Conservation (phyloP, 1,284 basidiomycete genomes). For the Phylloporus sp. region DNA sequence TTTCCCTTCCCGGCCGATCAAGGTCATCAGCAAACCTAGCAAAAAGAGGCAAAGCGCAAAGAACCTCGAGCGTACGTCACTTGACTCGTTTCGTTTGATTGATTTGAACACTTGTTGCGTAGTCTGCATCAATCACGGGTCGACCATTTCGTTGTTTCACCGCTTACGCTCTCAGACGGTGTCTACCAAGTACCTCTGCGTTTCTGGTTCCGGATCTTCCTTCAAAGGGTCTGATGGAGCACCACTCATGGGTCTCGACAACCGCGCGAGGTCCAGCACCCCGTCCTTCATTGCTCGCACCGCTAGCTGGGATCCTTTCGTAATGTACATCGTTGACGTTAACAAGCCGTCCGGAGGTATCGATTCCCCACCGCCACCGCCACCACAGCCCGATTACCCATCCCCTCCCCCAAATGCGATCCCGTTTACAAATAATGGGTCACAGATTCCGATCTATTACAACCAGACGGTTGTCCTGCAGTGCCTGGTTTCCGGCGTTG, state of each 20-base stretch:
- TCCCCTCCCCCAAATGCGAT: conserved; percentile 90
- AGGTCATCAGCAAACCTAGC: conserved; percentile 95
- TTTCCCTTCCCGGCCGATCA: conserved; percentile 92
- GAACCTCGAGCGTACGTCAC: conserved; percentile 85
- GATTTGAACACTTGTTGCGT: conserved; percentile 24
- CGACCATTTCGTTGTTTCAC: conserved; percentile 94
- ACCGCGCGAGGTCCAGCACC: conserved; percentile 72
- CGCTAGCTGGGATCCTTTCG: conserved; percentile 91
- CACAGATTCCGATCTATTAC: conserved; percentile 89
- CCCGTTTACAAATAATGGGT: conserved; percentile 79
- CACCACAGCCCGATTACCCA: conserved; percentile 85
- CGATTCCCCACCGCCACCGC: conserved; percentile 77
- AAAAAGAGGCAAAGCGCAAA: conserved; percentile 95
- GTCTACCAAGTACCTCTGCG: conserved; percentile 95
- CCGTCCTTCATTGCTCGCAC: conserved; percentile 87
- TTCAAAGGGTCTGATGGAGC: conserved; percentile 92
- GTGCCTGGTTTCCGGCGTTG: conserved; percentile 91
- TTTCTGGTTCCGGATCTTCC: conserved; percentile 88
- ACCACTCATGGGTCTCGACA: conserved; percentile 82
- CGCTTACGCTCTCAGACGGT: conserved; percentile 91
- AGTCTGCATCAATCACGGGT: conserved; percentile 96
- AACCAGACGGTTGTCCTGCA: conserved; percentile 96
- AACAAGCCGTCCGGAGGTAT: conserved; percentile 80
- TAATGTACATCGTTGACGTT: conserved; percentile 93
- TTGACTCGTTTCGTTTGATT: conserved; percentile 27